phyloP scores from a whole-genome alignment of 495 filamentous ascomycete genomes.

The Delitschia confertaspora region DNA sequence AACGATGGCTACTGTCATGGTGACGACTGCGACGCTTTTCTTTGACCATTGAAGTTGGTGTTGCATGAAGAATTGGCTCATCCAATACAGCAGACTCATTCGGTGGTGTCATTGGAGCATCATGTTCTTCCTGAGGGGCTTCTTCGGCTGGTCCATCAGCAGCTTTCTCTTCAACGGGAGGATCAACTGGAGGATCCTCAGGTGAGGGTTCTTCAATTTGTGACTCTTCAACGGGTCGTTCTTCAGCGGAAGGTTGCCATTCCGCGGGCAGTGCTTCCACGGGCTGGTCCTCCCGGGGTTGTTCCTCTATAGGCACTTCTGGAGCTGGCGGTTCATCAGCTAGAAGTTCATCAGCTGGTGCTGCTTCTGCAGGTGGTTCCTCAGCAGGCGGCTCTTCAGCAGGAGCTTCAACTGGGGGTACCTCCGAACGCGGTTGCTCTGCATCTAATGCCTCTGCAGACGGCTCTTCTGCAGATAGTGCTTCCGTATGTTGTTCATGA shows the following conservation, averaged over 20 bases:
- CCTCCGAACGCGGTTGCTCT: too few species aligned
- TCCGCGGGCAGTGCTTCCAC: neutral
- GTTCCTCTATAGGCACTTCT: constrained; percentile 1
- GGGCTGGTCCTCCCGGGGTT: neutral
- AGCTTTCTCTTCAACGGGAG: neutral
- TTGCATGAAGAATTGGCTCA: constrained; percentile 2
- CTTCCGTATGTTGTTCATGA: neutral
- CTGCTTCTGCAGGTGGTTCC: neutral
- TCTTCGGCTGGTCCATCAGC: neutral
- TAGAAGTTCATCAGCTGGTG: constrained; percentile 1
- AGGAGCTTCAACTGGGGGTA: neutral
- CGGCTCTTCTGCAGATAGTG: neutral
- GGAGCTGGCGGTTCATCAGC: neutral
- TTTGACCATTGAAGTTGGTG: constrained; percentile 2
- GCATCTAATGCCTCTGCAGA: neutral
- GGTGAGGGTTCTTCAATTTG: neutral
- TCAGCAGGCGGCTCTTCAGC: neutral
- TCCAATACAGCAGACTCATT: constrained; percentile 15
- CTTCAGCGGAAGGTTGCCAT: neutral
- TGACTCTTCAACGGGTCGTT: neutral
- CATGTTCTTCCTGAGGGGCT: neutral
- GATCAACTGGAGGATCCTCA: neutral
- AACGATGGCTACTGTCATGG: constrained; percentile 8
- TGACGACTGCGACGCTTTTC: constrained; percentile 17
- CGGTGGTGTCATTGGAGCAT: constrained; percentile 11